Conservation (phyloP, 192 early-diverging fungal species). For the Umbelopsis isabellina region DNA sequence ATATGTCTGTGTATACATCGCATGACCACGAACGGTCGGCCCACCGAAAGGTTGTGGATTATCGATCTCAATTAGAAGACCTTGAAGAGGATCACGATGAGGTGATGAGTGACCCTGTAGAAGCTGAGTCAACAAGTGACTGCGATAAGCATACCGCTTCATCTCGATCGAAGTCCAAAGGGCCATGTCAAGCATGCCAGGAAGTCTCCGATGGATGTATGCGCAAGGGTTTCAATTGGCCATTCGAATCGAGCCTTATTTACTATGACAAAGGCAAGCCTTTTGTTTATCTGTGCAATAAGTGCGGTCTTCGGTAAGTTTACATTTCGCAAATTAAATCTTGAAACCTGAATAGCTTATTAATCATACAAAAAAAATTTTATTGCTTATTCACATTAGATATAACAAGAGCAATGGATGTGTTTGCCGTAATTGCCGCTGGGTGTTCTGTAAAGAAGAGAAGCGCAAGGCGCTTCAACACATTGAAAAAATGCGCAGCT, state of each 20-base stretch:
- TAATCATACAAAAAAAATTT: conserved; percentile 5
- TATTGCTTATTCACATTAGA: conserved; percentile 21
- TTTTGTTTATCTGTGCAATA: conserved; percentile 45
- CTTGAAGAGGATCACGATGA: neutral
- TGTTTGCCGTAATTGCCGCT: conserved; percentile 40
- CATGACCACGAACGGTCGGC: neutral
- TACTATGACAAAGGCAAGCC: conserved; percentile 35
- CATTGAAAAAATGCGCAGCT: conserved; percentile 39
- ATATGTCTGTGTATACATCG: conserved; percentile 4
- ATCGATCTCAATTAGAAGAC: conserved; percentile 1
- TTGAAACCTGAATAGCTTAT: neutral
- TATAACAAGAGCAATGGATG: conserved; percentile 43
- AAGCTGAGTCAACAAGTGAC: neutral
- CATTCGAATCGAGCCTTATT: conserved; percentile 22
- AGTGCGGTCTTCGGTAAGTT: conserved; percentile 41
- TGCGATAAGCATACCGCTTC: neutral
- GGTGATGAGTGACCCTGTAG: neutral
- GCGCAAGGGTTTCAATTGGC: conserved; percentile 44
- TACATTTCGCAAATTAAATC: neutral
- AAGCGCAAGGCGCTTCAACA: conserved; percentile 41
- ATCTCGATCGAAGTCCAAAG: conserved; percentile 21
- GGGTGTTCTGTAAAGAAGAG: conserved; percentile 50
- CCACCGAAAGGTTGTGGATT: neutral
- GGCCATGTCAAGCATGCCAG: conserved; percentile 40
- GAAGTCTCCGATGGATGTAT: conserved; percentile 41